Conservation (phyloP, 2,329 filamentous ascomycete species). For the Trichoderma pleuroti region DNA sequence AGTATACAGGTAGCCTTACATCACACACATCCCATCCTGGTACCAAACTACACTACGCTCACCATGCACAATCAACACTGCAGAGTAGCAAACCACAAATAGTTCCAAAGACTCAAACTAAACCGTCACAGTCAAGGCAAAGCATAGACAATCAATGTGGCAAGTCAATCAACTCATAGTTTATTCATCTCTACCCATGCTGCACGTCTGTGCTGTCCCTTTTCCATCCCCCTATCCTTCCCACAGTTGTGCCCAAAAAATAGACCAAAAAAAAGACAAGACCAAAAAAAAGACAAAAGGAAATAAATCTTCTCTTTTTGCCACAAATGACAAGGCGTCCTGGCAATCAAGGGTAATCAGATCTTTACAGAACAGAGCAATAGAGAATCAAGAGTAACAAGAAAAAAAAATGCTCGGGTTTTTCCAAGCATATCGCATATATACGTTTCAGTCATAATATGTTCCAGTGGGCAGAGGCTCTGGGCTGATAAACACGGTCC, state of each 20-base stretch:
- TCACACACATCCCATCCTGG: background rate
- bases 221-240: background rate
- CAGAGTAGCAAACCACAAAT: background rate
- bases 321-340: background rate
- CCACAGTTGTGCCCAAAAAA: background rate
- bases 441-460: constrained; percentile 18
- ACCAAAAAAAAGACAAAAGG: background rate
- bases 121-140: background rate
- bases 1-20: too few relatives aligned
- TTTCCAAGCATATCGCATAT: constrained; percentile 11
- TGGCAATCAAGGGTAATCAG: background rate
- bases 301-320: background rate
- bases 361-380: background rate
- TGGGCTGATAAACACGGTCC: constrained; percentile 3
- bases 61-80: background rate
- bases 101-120: background rate
- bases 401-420: background rate
- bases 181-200: background rate
- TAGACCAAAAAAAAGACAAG: constrained; percentile 11
- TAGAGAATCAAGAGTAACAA: background rate
- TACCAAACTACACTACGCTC: background rate
- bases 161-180: background rate
- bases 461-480: constrained; percentile 3
- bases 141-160: background rate
- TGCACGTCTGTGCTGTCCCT: background rate